phyloP scores from a whole-genome alignment of 2,329 filamentous ascomycete genomes.

The Ilyonectria destructans region DNA sequence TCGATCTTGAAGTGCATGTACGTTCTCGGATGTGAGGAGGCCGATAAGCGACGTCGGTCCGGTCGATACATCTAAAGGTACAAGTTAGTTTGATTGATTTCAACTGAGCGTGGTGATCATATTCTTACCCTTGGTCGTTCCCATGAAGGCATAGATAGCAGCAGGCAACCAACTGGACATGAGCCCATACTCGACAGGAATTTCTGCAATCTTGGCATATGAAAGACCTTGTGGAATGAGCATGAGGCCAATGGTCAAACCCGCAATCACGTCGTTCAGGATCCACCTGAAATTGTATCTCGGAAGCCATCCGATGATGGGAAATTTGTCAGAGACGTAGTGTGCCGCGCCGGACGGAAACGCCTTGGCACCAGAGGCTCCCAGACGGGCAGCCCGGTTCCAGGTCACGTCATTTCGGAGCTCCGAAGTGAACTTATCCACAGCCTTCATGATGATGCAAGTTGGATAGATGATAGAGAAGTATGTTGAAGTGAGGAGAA shows the following conservation, averaged over 20 bases:
- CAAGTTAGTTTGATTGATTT: conserved; percentile 1
- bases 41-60: conserved; percentile 78
- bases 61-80: conserved; percentile 68
- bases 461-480: neutral
- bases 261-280: conserved; percentile 73
- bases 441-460: conserved; percentile 39
- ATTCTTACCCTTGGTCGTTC: conserved; percentile 76
- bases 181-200: conserved; percentile 73
- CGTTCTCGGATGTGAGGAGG: conserved; percentile 74
- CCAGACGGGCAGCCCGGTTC: conserved; percentile 42
- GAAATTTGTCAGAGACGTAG: conserved; percentile 74
- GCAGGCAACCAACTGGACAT: conserved; percentile 74
- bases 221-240: conserved; percentile 75
- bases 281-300: conserved; percentile 75
- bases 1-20: conserved; percentile 66
- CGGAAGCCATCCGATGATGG: conserved; percentile 76
- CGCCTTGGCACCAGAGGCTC: conserved; percentile 40
- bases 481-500: neutral
- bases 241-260: conserved; percentile 73
- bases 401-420: conserved; percentile 44
- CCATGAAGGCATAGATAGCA: conserved; percentile 72
- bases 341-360: conserved; percentile 68
- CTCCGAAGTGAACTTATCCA: conserved; percentile 42
- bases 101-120: conserved; percentile 5
- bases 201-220: conserved; percentile 75